Base-by-base conservation (phyloP, 352 stramenopile species). In the Phytopythium kandeliae region DNA sequence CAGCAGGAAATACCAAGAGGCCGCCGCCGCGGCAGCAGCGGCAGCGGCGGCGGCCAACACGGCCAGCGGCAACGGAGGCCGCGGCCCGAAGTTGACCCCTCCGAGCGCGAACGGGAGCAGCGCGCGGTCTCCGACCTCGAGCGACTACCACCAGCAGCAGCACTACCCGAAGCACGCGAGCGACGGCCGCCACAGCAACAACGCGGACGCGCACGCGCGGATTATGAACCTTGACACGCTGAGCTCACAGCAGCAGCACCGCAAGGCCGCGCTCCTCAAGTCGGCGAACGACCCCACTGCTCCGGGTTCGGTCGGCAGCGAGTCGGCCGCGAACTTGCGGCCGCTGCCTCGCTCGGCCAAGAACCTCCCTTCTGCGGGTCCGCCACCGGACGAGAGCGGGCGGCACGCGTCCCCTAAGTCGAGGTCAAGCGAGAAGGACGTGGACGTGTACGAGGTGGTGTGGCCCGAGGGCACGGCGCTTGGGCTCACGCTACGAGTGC, bases 391-490 rank as follows among this genome's bases (percentile, higher is more conserved):
- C 19, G 38, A 45, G 13, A 55, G 37, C 17, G 37, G 38, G 22
- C 48, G 48, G 2, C 19, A 58, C 21, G 43, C 25, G 22, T 37
- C 38, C 9, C 56, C 60, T 0, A 50, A 53, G 34, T 46, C 60
- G 21, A 64, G 51, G 40, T 64, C 62, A 35, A 57, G 42, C 21
- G 65, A 74, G 28, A 74, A 74, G 48, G 68, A 75, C 49, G 69
- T 48, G 17, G 72, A 85, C 34, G 69, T 85, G 42, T 89, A 89
- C 51, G 78, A 89, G 48, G 78, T 89, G 17, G 60, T 86, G 34
- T 89, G 78, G 78, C 71, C 71, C 11, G 78, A 86, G 41, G 75
- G 75, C 2, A 85, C 75, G 13, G 78, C 78, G 24, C 57, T 89
- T 9, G 78, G 78, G 12, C 48, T 89, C 41, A 89, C 78, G 3